Evolutionary conservation across 2,329 filamentous ascomycete species (phyloP).

Genomic region (Fusarium staphyleae): DNA sequence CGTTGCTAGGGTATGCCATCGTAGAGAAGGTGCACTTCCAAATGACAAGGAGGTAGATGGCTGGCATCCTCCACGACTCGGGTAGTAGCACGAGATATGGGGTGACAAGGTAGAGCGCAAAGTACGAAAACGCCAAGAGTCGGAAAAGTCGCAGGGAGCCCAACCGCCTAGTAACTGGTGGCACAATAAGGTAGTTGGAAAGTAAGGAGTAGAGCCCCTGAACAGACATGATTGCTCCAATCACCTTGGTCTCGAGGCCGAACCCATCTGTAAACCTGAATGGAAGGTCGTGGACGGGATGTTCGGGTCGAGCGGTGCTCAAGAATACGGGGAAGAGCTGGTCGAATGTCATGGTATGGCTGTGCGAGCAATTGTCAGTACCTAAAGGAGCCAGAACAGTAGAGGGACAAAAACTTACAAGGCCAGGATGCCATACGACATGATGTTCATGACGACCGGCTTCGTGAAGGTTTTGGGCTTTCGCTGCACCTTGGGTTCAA

Average conservation of each 20-base stretch:
- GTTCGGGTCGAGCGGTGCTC: constrained; percentile 67
- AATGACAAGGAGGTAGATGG: constrained; percentile 78
- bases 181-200: constrained; percentile 84
- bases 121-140: constrained; percentile 82
- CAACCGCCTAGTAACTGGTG: constrained; percentile 75
- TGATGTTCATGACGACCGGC: constrained; percentile 85
- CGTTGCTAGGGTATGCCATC: constrained; percentile 88
- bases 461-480: constrained; percentile 74
- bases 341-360: constrained; percentile 97
- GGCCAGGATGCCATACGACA: constrained; percentile 89
- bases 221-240: constrained; percentile 86
- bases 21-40: constrained; percentile 95
- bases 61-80: constrained; percentile 70
- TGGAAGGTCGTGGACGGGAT: constrained; percentile 67
- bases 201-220: constrained; percentile 92
- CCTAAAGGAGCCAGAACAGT: background rate
- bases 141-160: constrained; percentile 85
- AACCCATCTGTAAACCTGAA: constrained; percentile 92
- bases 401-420: constrained; percentile 72
- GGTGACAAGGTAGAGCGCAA: constrained; percentile 83
- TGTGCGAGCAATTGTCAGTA: constrained; percentile 49
- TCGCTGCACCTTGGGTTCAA: constrained; percentile 26
- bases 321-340: constrained; percentile 92
- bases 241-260: constrained; percentile 79
- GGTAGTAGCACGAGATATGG: constrained; percentile 91